Base-by-base conservation (phyloP, 2,329 filamentous ascomycete species). In the Chalara sp. region DNA sequence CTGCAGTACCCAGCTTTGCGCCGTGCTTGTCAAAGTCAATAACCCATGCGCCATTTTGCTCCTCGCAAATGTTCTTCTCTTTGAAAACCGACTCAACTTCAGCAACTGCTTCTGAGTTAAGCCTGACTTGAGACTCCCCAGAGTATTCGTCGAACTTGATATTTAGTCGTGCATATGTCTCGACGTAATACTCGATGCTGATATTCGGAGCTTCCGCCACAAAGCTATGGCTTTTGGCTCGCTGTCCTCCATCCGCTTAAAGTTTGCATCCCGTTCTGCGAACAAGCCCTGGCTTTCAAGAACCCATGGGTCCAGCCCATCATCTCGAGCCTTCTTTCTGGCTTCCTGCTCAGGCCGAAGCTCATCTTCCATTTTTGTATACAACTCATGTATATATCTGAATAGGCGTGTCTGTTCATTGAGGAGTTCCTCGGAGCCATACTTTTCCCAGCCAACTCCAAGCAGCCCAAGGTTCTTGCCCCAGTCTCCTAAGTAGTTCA, bases 401-500 rank as follows among this genome's bases (percentile, higher is more conserved):
- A 83, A 84, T 43, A 84, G 67, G 61, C 84, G 79, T 60, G 75
- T 75, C 46, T 72, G 65, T 54, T 71, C 76, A n/a, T 33, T 13
- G 32, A 49, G 41, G 11, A 35, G 11, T 29, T 49, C 33, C 21
- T 49, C 48, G 3, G 48, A 49, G 45, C 81, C 81, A 55, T 79
- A 84, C 57, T 74, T 72, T 61, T 81, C 75, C 63, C 79, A 85
- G 1, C 81, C 81, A 52, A 83, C 76, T 7, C 79, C 80, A 48
- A 83, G 68, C 33, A 84, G 72, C 60, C 81, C 81, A 54, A 83
- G 84, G 65, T 84, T 80, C 71, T 83, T 84, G 48, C 81, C 81
- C 81, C 81, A 85, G 62, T 85, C 81, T 55, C 81, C 81, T 6
- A 84, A 73, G 65, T 85, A 84, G 68, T 85, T 84, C 75, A 84